Evolutionary conservation across 805 yeast species (phyloP).

Genomic region (Kodamaea neixiangensis): DNA sequence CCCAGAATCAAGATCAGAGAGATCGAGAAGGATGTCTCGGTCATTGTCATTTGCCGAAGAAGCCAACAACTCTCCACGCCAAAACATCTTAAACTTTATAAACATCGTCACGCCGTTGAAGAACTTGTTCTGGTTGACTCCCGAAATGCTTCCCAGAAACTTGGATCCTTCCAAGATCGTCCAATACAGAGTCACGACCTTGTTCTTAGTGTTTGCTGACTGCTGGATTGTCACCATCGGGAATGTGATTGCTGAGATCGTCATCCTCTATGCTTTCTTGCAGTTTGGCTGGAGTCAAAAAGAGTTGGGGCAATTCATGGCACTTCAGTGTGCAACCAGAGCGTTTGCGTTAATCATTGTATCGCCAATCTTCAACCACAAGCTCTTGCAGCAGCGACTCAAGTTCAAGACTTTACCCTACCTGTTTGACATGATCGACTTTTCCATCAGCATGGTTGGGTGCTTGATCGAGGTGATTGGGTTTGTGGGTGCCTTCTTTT

Average conservation of each 20-base stretch:
- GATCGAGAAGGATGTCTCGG: slow-evolving; percentile 56
- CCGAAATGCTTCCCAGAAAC: slow-evolving; percentile 20
- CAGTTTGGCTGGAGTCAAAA: slow-evolving; percentile 55
- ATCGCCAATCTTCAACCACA: slow-evolving; percentile 50
- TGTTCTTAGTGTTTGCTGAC: slow-evolving; percentile 52
- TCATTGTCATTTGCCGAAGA: slow-evolving; percentile 30
- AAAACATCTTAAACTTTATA: neutral
- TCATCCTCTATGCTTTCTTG: slow-evolving; percentile 55
- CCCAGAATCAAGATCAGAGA: slow-evolving; percentile 66
- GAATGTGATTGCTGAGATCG: slow-evolving; percentile 41
- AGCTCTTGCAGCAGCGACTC: slow-evolving; percentile 31
- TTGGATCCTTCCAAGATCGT: slow-evolving; percentile 11
- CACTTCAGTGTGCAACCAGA: slow-evolving; percentile 53
- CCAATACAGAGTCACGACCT: slow-evolving; percentile 38
- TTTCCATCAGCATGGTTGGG: slow-evolving; percentile 36
- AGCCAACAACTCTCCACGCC: no score
- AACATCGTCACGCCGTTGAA: slow-evolving; percentile 44
- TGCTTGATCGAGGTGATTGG: slow-evolving; percentile 42
- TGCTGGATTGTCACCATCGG: slow-evolving; percentile 37
- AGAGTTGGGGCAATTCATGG: slow-evolving; percentile 56
- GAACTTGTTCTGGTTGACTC: slow-evolving; percentile 51
- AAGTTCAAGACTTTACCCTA: slow-evolving; percentile 34
- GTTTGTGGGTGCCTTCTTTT: slow-evolving; percentile 32
- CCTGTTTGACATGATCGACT: slow-evolving; percentile 57
- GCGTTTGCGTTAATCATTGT: slow-evolving; percentile 51